A percentile compares a stretch with the other conserved stretches of the same genome.
These are phyloP conservation scores for Dipteronia dyeriana DNA, from an alignment of 345 rosid species.

Conservation along the genomic window DNA sequence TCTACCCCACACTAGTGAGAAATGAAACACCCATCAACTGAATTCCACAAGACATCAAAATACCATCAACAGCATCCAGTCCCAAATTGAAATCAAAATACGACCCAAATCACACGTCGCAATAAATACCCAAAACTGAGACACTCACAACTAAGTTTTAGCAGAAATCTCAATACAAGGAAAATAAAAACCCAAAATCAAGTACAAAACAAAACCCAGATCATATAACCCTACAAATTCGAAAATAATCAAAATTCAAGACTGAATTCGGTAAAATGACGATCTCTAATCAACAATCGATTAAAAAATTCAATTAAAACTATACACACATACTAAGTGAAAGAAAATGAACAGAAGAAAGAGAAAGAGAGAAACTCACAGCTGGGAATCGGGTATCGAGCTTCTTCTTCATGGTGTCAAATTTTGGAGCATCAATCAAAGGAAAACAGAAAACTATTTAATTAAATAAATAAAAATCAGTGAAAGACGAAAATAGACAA, in stretches of 20 bases:
- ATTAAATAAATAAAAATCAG: not conserved
- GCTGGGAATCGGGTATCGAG: conserved; percentile 88
- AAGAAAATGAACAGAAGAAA: not conserved
- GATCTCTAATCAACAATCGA: not conserved
- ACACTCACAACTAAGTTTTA: not conserved
- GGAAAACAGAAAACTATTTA: conserved; percentile 5
- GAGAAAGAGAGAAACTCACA: conserved; percentile 40
- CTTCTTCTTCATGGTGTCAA: conserved; percentile 74
- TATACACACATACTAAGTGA: no score
- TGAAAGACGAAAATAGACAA: not conserved
- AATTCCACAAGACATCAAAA: no score
- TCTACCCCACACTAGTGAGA: no score
- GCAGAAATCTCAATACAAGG: no score
- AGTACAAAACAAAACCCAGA: conserved; percentile 1
- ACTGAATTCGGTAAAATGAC: not conserved
- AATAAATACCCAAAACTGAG: not conserved
- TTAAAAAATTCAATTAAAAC: not conserved
- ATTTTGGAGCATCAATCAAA: conserved; percentile 39
- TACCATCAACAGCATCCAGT: no score
- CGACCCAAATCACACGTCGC: not conserved
- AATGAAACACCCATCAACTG: no score
- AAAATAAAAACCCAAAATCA: not conserved
- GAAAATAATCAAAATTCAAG: no score
- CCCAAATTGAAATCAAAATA: no score
- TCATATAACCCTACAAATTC: no score